These are phyloP conservation scores for Sistotremastrum suecicum DNA, from an alignment of 768 basidiomycete species.

Conservation along the genomic window DNA sequence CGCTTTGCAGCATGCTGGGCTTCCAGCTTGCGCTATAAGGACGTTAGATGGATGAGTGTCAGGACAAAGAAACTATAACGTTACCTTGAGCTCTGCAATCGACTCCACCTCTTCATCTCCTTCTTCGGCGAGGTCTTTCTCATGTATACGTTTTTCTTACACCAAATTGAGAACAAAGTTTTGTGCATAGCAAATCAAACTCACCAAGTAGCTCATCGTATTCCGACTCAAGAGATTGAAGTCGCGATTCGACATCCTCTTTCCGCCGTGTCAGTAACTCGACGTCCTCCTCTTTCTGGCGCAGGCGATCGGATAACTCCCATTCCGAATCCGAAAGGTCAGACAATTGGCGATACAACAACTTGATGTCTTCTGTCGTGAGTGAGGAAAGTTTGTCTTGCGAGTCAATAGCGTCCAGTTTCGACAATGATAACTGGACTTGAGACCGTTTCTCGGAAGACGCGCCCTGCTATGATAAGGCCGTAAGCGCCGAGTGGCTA, in stretches of 20 bases:
- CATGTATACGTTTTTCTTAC: constrained; percentile 81
- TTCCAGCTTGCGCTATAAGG: constrained; percentile 74
- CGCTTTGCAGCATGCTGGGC: constrained; percentile 87
- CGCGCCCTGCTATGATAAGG: constrained; percentile 56
- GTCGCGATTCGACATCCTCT: constrained; percentile 77
- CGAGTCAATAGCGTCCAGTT: constrained; percentile 71
- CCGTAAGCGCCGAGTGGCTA: not conserved
- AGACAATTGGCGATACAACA: constrained; percentile 76
- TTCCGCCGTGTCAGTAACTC: constrained; percentile 69
- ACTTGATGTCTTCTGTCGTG: constrained; percentile 61
- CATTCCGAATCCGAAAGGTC: constrained; percentile 78
- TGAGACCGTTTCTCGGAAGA: constrained; percentile 95
- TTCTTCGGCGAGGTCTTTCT: constrained; percentile 71
- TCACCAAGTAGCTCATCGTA: constrained; percentile 93
- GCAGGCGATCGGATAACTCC: constrained; percentile 79
- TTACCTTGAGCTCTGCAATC: constrained; percentile 82
- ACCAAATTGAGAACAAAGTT: constrained; percentile 4
- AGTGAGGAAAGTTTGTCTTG: constrained; percentile 38
- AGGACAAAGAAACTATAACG: constrained; percentile 11
- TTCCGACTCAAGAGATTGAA: constrained; percentile 74
- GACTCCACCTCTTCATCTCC: constrained; percentile 59
- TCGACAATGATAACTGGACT: constrained; percentile 67
- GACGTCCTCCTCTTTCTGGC: constrained; percentile 86
- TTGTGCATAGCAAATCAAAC: constrained; percentile 13
- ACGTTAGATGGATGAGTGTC: constrained; percentile 6